Percentiles rank a stretch among this genome's conserved stretches.
These are phyloP conservation scores for Erodium texanum DNA, from an alignment of 441 rosid species.

Conservation along the genomic window DNA sequence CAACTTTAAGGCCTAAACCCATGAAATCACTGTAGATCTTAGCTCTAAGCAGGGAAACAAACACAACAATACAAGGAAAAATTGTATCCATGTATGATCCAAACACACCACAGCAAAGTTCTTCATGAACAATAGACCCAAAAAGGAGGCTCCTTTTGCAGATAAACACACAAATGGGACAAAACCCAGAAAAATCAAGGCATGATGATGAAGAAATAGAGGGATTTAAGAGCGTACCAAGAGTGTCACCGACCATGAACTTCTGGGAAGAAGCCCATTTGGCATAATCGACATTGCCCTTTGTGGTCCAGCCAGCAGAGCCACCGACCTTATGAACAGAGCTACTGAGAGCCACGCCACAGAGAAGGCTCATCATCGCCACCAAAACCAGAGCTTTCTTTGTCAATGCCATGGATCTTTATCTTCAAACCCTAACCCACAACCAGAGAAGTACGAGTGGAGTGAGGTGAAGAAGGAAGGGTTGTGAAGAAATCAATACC, in stretches of 20 bases:
- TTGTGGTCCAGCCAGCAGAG: conserved; percentile 18
- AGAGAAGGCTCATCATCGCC: not conserved
- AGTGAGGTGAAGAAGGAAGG: too few relatives aligned
- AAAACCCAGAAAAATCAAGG: not conserved
- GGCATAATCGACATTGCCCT: not conserved
- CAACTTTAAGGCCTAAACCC: not conserved
- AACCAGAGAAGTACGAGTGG: not conserved
- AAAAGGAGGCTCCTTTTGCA: not conserved
- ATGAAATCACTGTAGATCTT: not conserved
- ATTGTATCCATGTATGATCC: not conserved
- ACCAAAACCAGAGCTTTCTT: not conserved
- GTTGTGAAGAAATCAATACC: too few relatives aligned
- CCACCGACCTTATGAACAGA: conserved; percentile 14
- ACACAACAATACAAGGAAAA: not conserved
- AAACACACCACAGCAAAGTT: too few relatives aligned
- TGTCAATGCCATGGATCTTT: not conserved
- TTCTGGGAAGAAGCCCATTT: conserved; percentile 12
- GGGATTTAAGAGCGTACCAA: conserved; percentile 7
- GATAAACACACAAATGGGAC: not conserved
- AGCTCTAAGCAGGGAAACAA: not conserved
- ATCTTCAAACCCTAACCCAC: not conserved
- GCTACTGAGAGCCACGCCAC: conserved; percentile 6
- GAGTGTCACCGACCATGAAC: conserved; percentile 15
- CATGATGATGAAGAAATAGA: too few relatives aligned
- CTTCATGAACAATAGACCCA: not conserved